Evolutionary conservation across 148 eudicot species (phyloP).

Genomic region (Rhododendron molle): DNA sequence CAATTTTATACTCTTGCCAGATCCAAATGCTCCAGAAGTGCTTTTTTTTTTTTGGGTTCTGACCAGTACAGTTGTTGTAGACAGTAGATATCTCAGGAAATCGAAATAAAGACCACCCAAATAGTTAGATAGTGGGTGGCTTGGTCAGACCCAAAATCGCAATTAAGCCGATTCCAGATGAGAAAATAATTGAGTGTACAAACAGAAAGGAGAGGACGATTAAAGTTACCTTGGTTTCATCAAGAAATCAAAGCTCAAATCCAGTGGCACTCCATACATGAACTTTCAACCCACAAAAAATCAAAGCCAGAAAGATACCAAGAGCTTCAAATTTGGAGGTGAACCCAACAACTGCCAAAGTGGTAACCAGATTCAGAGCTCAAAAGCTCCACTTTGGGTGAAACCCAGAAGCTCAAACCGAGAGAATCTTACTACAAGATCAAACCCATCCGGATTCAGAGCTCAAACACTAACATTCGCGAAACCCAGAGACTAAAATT

Average conservation of each 20-base stretch:
- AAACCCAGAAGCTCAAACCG: constrained; percentile 3
- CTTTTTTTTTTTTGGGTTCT: neutral
- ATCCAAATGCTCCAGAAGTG: neutral
- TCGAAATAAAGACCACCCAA: constrained; percentile 15
- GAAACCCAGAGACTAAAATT: constrained; percentile 4
- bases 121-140: neutral
- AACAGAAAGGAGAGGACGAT: neutral
- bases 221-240: neutral
- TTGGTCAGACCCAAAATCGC: constrained; percentile 4
- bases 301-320: neutral
- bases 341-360: neutral
- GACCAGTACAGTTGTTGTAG: neutral
- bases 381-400: neutral
- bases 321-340: neutral
- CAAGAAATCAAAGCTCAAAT: neutral
- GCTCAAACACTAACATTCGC: neutral
- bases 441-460: neutral
- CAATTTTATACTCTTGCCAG: too few species aligned
- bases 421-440: neutral
- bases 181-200: neutral
- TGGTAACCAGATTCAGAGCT: neutral
- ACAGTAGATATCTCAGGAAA: neutral
- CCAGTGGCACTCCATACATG: neutral
- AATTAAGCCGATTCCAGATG: constrained; percentile 13
- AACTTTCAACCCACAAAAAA: neutral